These are phyloP conservation scores for Suillus luteus DNA, from an alignment of 768 basidiomycete genomes.

Conservation along the genomic window DNA sequence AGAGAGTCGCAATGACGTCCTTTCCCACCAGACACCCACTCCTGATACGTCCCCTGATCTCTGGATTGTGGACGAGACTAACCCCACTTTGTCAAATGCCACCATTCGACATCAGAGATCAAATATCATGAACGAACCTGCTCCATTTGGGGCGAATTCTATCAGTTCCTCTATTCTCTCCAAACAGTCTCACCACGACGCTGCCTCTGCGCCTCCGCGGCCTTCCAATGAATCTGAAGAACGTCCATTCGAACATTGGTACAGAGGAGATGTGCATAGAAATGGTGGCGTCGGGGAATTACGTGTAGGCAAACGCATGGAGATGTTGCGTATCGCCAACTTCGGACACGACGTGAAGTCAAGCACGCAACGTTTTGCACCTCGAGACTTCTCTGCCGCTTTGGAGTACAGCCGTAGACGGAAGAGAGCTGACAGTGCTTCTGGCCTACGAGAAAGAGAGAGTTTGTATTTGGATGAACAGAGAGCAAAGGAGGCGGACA, in stretches of 20 bases:
- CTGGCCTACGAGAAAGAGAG: slow-evolving; percentile 53
- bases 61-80: slow-evolving; percentile 31
- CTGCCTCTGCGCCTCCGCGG: slow-evolving; percentile 40
- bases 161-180: slow-evolving; percentile 46
- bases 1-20: slow-evolving; percentile 37
- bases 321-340: slow-evolving; percentile 89
- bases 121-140: slow-evolving; percentile 61
- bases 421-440: slow-evolving; percentile 68
- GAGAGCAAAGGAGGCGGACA: slow-evolving; percentile 42
- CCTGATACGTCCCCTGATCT: slow-evolving; percentile 35
- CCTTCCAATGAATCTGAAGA: slow-evolving; percentile 78
- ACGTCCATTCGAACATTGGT: slow-evolving; percentile 87
- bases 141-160: slow-evolving; percentile 56
- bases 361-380: slow-evolving; percentile 26
- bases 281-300: slow-evolving; percentile 90
- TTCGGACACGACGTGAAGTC: slow-evolving; percentile 66
- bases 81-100: slow-evolving; percentile 34
- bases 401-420: slow-evolving; percentile 38
- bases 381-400: slow-evolving; percentile 26
- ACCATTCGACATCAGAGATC: slow-evolving; percentile 42
- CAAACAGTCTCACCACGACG: slow-evolving; percentile 37
- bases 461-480: slow-evolving; percentile 74
- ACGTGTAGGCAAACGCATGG: slow-evolving; percentile 68
- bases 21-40: slow-evolving; percentile 27
- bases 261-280: slow-evolving; percentile 81